Percentiles rank a stretch among this genome's conserved stretches.
Conservation (phyloP, 2,329 filamentous ascomycete genomes). For the Ascochyta fabae region DNA sequence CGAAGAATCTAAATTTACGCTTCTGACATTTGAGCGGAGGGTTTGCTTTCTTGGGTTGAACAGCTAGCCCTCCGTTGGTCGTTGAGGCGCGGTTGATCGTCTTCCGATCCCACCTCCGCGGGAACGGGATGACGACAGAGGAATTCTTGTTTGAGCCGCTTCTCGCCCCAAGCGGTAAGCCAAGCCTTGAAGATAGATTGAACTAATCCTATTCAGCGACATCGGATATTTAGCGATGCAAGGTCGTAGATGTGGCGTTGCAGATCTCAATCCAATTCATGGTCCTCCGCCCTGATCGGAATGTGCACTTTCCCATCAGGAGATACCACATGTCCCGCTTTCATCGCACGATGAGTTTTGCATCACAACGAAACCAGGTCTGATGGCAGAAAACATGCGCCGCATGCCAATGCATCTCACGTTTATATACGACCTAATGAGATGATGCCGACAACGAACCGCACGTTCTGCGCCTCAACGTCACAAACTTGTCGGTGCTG, state of each 20-base stretch:
- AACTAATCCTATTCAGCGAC: neutral
- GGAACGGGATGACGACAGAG: slow-evolving; percentile 6
- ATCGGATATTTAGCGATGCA: neutral
- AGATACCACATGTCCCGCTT: neutral
- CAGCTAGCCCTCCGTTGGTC: neutral
- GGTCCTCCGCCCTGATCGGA: neutral
- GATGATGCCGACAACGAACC: neutral
- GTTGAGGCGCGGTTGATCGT: neutral
- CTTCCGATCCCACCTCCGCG: neutral
- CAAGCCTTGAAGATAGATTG: neutral
- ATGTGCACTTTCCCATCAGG: slow-evolving; percentile 4
- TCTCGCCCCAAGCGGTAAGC: neutral
- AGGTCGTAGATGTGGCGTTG: slow-evolving; percentile 1
- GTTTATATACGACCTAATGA: neutral
- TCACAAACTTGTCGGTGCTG: neutral
- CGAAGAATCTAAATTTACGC: neutral
- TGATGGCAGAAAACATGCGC: neutral
- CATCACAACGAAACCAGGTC: neutral
- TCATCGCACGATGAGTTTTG: neutral
- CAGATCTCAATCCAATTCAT: slow-evolving; percentile 1
- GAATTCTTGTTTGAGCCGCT: slow-evolving; percentile 5
- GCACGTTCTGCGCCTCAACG: neutral
- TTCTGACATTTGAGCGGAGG: neutral
- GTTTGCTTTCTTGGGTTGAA: neutral
- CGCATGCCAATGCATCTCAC: neutral